Base-by-base conservation (phyloP, 805 yeast genomes). In the Suhomyces faveliae region DNA sequence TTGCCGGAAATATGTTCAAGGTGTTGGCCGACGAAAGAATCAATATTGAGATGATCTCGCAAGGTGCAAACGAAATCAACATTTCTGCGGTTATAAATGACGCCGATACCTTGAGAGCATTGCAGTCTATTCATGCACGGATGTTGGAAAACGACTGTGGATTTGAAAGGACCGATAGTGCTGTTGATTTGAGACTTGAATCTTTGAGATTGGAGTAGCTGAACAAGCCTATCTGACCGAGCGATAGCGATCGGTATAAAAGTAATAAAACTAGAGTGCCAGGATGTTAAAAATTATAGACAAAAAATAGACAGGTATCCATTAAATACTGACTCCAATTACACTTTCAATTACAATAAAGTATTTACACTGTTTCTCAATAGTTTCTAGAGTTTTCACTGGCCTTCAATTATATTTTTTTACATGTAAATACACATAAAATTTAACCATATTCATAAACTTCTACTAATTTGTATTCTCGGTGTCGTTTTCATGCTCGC, bases 61-160 rank as follows among this genome's bases (percentile, higher is more conserved):
- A 94, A 77, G 99, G 99, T 59, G 97, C 98, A 15, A 92, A 92
- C 62, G 99, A 94, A 70, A 94, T 94, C 62, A 94, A 94, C 66
- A 94, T 94, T 45, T 87, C 96, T 27, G 95, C 97, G 54, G 99
- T 94, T 45, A 89, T 94, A 52, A 87, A 87, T 54, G 89, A 87
- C 55, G 71, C 73, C 47, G 94, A 94, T 61, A 84, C 95, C 11
- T 70, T 89, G 24, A 87, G 87, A 64, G 98, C 98, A 3, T 76
- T 94, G 55, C 83, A 83, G 62, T 85, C 90, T 4, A 83, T 94
- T 49, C 99, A 94, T 63, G 85, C 84, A 39, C 83, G 80, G 50
- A 68, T 92, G 51, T 69, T 92, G 55, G 85, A 84, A 54, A 73
- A 67, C 4, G 57, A 55, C 44, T 59, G 57, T 42, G 70, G 60